Percentiles rank a stretch among this genome's conserved stretches.
Conservation (phyloP, 2,329 filamentous ascomycete species). For the Ophiosphaerella narmari region DNA sequence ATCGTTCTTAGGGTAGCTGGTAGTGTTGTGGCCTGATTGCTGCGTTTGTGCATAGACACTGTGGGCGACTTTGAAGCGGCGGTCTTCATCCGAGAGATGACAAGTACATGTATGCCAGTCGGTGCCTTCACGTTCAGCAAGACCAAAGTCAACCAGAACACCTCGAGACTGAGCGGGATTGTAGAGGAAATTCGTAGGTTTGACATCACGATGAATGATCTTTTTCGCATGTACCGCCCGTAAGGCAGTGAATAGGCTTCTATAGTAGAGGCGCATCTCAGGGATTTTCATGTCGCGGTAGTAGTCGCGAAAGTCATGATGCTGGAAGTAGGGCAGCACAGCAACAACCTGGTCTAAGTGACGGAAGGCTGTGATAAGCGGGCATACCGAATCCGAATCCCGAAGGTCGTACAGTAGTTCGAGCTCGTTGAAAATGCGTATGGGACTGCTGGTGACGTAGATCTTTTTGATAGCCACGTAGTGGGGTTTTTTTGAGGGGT, state of each 20-base stretch:
- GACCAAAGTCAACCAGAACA: conserved; percentile 97
- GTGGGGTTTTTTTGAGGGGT: conserved; percentile 59
- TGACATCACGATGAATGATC: conserved; percentile 94
- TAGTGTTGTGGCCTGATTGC: conserved; percentile 44
- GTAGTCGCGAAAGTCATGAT: conserved; percentile 92
- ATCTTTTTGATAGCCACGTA: conserved; percentile 99
- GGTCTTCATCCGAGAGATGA: conserved; percentile 65
- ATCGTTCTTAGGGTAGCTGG: conserved; percentile 87
- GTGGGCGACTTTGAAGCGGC: conserved; percentile 62
- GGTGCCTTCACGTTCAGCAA: conserved; percentile 75
- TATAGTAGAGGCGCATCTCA: conserved; percentile 89
- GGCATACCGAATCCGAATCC: conserved; percentile 83
- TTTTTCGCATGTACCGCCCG: conserved; percentile 78
- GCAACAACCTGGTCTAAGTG: conserved; percentile 93
- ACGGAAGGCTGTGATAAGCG: conserved; percentile 95
- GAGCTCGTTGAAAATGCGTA: conserved; percentile 93
- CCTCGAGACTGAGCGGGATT: conserved; percentile 79
- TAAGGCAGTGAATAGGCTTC: conserved; percentile 84
- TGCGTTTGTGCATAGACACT: conserved; percentile 64
- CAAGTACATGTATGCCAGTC: conserved; percentile 85
- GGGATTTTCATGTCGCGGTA: conserved; percentile 85
- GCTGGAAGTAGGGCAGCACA: conserved; percentile 91
- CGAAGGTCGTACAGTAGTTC: conserved; percentile 88
- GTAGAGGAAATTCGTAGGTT: conserved; percentile 97
- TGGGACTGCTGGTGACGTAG: conserved; percentile 94